These are phyloP conservation scores for Ogataea siamensis DNA, from an alignment of 805 yeast species.

Conservation along the genomic window DNA sequence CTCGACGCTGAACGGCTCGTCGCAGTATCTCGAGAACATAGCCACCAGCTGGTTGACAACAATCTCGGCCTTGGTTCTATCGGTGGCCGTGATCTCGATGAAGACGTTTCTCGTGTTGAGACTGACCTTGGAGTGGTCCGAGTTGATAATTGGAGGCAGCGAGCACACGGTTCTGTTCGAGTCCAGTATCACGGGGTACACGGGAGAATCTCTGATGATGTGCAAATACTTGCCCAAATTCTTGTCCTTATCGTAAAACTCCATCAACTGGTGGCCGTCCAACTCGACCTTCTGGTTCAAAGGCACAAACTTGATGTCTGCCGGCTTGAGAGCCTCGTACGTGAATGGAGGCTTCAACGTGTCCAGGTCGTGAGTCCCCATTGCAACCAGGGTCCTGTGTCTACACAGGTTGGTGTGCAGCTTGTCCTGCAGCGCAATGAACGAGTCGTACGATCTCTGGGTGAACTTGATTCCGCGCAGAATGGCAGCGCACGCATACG, in stretches of 20 bases:
- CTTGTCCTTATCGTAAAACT: conserved; percentile 86
- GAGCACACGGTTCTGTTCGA: conserved; percentile 75
- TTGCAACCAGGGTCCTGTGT: conserved; percentile 94
- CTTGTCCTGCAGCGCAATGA: conserved; percentile 94
- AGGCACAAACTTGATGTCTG: conserved; percentile 71
- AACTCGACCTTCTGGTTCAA: conserved; percentile 67
- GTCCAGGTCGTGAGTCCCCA: conserved; percentile 96
- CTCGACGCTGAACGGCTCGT: conserved; percentile 79
- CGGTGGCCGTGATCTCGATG: conserved; percentile 94
- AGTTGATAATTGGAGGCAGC: conserved; percentile 95
- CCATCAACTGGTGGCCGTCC: conserved; percentile 78
- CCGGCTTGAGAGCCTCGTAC: conserved; percentile 80
- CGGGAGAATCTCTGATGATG: conserved; percentile 84
- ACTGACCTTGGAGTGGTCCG: conserved; percentile 84
- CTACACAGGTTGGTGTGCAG: conserved; percentile 94
- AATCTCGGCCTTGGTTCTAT: conserved; percentile 88
- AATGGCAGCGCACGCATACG: conserved; percentile 93
- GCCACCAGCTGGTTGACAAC: conserved; percentile 91
- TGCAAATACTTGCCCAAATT: conserved; percentile 86
- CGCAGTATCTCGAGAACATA: conserved; percentile 90
- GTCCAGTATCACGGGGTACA: conserved; percentile 87
- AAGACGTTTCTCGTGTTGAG: conserved; percentile 83
- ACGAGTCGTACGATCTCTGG: conserved; percentile 85
- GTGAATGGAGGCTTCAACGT: conserved; percentile 72
- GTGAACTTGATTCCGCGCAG: conserved; percentile 80